Evolutionary conservation across 1,139 yeast genomes (phyloP).

Genomic region (Diutina sp.): DNA sequence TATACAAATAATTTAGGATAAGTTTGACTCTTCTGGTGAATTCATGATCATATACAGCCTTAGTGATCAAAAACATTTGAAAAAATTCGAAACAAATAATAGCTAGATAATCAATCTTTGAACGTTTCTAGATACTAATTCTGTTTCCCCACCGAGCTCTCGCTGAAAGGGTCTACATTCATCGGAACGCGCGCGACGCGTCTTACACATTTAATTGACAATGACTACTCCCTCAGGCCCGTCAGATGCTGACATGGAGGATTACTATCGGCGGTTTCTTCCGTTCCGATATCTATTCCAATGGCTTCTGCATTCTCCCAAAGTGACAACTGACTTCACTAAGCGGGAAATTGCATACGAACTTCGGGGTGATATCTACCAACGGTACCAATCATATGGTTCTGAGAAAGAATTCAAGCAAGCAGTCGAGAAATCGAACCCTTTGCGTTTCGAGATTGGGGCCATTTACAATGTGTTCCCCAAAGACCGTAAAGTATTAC

Average conservation of each 20-base stretch:
- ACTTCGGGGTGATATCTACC: conserved; percentile 71
- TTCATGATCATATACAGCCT: too few species aligned
- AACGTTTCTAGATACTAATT: too few species aligned
- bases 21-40: too few species aligned
- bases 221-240: conserved; percentile 6
- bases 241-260: conserved; percentile 45
- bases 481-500: conserved; percentile 64
- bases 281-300: conserved; percentile 68
- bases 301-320: conserved; percentile 84
- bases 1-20: too few species aligned
- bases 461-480: conserved; percentile 87
- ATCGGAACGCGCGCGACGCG: background rate
- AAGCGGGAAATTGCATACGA: conserved; percentile 94
- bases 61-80: too few species aligned
- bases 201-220: background rate
- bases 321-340: conserved; percentile 56
- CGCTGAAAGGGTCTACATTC: background rate
- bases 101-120: too few species aligned
- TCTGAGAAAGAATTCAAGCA: conserved; percentile 61
- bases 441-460: conserved; percentile 91
- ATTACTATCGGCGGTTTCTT: conserved; percentile 59
- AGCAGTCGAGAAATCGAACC: conserved; percentile 61
- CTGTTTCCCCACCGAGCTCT: background rate
- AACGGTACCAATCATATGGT: conserved; percentile 73
- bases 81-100: too few species aligned